Percentiles rank a stretch among this genome's conserved stretches.
These are phyloP conservation scores for Hyphopichia homilentoma DNA, from an alignment of 805 yeast species.

Conservation along the genomic window DNA sequence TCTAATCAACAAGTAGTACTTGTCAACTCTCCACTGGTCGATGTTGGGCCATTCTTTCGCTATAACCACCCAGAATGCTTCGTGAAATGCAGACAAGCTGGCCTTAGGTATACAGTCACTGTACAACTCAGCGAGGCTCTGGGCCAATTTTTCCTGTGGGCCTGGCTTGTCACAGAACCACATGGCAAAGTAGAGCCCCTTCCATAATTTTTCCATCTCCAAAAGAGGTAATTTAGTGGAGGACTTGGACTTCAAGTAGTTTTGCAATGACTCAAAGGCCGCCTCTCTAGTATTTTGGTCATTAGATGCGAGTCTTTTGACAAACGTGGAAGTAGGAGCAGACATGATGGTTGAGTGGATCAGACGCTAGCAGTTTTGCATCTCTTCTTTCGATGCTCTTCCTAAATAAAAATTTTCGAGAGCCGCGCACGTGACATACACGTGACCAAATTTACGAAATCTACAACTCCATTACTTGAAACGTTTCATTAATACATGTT, in stretches of 20 bases:
- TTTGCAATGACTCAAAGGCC: constrained; percentile 63
- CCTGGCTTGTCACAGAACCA: constrained; percentile 95
- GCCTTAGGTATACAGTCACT: constrained; percentile 39
- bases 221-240: constrained; percentile 40
- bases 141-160: constrained; percentile 85
- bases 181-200: constrained; percentile 92
- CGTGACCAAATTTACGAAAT: too few species aligned
- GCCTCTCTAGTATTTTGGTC: constrained; percentile 70
- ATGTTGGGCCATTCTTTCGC: constrained; percentile 78
- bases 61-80: constrained; percentile 80
- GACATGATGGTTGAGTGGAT: constrained; percentile 7
- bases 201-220: constrained; percentile 86
- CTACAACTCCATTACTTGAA: too few species aligned
- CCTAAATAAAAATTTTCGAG: too few species aligned
- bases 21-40: constrained; percentile 86
- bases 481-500: too few species aligned
- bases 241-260: constrained; percentile 44
- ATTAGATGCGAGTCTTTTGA: constrained; percentile 81
- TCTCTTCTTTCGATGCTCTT: not conserved
- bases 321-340: constrained; percentile 50
- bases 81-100: constrained; percentile 50
- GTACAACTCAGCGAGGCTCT: constrained; percentile 58
- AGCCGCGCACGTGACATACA: too few species aligned
- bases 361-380: too few species aligned
- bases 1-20: constrained; percentile 78